Evolutionary conservation across 164 flowering plant genomes (phyloP), one percentile per base, ranked within the genome.

Genomic region (Sedum album): DNA sequence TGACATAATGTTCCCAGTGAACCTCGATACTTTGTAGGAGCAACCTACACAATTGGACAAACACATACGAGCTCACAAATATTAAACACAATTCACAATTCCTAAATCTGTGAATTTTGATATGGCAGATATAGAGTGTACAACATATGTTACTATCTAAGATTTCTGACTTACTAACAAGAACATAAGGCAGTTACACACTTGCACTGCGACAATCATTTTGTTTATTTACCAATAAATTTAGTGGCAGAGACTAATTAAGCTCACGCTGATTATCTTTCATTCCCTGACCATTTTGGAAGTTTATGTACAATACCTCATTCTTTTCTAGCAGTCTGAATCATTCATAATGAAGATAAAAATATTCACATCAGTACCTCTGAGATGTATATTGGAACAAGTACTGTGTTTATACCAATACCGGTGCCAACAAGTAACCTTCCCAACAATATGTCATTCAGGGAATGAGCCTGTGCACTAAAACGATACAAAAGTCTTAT

Each of bases 381-480:
- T 38, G 90, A 88, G 44, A 88, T 84, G 75, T 86, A 88, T 72
- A 90, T 82, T 67, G 96, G 93, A 75, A 87, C 94, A 55, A 90
- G 88, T 68, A 84, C 92, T n/a, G 92, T 83, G 70, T 85, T 87
- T 9, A 87, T 88, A 35, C 97, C 97, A 76, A 90, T 84, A 21
- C 97, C 97, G 73, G 87, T 88, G 72, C 94, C 97, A 72, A 90
- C 96, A 63, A 88, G 80, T 74, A 90, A 86, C 72, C 96, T 85
- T 69, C 96, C 96, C 82, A 55, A 81, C 20, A 90, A 78, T 60
- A 90, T 76, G 73, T 88, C 86, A 71, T 85, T 79, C 76, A 86
- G 69, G 65, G 90, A 82, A 44, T 84, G 86, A 9, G 97, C 97
- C 78, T 88, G 90, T 66, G 88, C 97, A 83, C 94, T 90, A 80